Evolutionary conservation across 176 grass and related monocot genomes (phyloP).

Genomic region (Zea luxurians): DNA sequence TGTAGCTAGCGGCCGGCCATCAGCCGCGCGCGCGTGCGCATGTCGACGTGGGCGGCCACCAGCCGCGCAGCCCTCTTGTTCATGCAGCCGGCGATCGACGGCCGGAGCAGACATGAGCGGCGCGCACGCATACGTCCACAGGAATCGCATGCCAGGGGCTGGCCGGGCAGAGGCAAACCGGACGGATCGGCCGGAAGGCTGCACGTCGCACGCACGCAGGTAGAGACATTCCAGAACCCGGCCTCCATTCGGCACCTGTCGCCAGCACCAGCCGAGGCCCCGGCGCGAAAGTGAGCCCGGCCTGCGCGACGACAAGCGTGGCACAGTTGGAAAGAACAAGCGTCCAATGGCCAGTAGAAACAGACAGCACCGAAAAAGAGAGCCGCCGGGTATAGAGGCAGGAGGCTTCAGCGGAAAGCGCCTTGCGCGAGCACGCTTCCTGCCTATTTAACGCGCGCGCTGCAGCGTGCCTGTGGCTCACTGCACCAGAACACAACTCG

Average conservation of each 20-base stretch:
- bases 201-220: too few species aligned
- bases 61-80: too few species aligned
- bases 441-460: neutral
- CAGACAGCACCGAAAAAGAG: neutral
- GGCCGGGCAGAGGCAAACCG: neutral
- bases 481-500: neutral
- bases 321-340: constrained; percentile 2
- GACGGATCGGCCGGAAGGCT: too few species aligned
- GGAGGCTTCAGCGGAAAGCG: neutral
- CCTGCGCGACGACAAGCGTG: neutral
- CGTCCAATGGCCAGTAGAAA: neutral
- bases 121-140: neutral
- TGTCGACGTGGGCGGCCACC: neutral
- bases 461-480: neutral
- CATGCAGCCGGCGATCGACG: neutral
- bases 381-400: too few species aligned
- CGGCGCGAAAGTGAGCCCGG: rapidly evolving
- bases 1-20: too few species aligned
- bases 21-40: too few species aligned
- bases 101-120: too few species aligned
- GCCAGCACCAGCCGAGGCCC: rapidly evolving
- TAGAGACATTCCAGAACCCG: neutral
- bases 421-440: neutral
- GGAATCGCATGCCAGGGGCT: neutral
- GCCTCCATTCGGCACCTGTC: neutral